Base-by-base conservation (phyloP, 805 yeast species). In the Danielozyma ontarioensis region DNA sequence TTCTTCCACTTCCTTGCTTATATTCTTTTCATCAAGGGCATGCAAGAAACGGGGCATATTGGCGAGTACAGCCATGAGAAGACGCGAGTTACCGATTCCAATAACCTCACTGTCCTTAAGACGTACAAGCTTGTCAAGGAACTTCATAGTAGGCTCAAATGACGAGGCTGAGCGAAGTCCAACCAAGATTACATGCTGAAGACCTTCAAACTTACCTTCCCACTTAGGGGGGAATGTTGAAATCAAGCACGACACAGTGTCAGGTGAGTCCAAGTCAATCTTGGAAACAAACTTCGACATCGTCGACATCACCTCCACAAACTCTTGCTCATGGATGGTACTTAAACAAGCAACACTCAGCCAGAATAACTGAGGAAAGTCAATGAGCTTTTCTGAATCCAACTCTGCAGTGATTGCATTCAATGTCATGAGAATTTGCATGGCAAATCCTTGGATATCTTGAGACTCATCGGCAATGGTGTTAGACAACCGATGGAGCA, bases 291-390 rank as follows among this genome's bases (percentile, higher is more conserved):
- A 82, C 47, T 86, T 88, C 18, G 85, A 76, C 47, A 90, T 62
- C 4, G 93, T 79, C 0, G 95, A 83, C 17, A 93, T 64, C 0
- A 83, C 84, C 49, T 94, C 97, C 32, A 88, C 76, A 48, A 83
- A 94, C 50, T 93, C 98, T 45, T 82, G 88, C 53, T 94, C 97
- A 47, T 89, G 95, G 18, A 88, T 74, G 0, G 97, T 86, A 37
- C 81, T 81, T 41, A 93, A 62, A 45, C 96, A 83, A 1, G 97
- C 98, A 11, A 88, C 93, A 22, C 89, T 76, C 0, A 89, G 82
- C 99, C 99, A 93, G 53, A 90, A 93, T 25, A 94, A 62, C 51
- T 89, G 97, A 1, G 98, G 97, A 56, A 82, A 87, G 42, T 85
- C 83, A 35, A 85, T 80, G 39, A 93, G 62, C 44, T 83, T 81